Base-by-base conservation (phyloP, 345 rosid species). In the Eucalyptus curtisii region DNA sequence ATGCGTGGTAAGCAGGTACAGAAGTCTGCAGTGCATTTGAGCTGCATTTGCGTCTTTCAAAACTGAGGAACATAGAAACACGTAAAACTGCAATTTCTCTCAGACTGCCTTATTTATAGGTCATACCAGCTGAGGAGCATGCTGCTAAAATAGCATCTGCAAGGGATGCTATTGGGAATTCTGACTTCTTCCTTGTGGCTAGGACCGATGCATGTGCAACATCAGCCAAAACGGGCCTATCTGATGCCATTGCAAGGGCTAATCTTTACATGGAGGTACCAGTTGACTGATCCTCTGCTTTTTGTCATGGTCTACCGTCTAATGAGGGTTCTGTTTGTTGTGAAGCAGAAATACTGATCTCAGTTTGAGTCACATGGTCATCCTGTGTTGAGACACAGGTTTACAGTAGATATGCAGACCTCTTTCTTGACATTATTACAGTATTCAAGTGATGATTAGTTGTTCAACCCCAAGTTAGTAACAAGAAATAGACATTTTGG, bases 1-100 rank as follows among this genome's bases (percentile, higher is more conserved):
- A 93, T 94, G 95, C 90, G 89, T n/a, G 95, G 95, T 10, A 95
- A 95, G 89, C 92, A 94, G 94, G 95, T 93, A 85, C 14, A 6
- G 50, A 68, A 71, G 45, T 71, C 37, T 71, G 82, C 82, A 0
- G 47, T 76, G 82, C 19, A 76, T 37, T 33, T 76, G 82, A 76
- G 47, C 15, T 76, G 45, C 3, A 0, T 19, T 76, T 37, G 7
- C 42, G 15, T 76, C 82, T 76, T 76, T 76, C 47, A 5, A 76
- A 20, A 76, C 15, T 37, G 14, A 37, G 82, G 82, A 76, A 37
- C 47, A 76, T 76, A 76, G 82, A 6, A 19, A 76, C 27, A 3
- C 2, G 27, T 76, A 19, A 37, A 76, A 76, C 37, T 37, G 47
- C 8, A 2, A 31, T 2, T 22, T 76, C 6, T 5, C 40, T 80